Conservation (phyloP, 768 basidiomycete genomes). For the Pleurotus eryngii region DNA sequence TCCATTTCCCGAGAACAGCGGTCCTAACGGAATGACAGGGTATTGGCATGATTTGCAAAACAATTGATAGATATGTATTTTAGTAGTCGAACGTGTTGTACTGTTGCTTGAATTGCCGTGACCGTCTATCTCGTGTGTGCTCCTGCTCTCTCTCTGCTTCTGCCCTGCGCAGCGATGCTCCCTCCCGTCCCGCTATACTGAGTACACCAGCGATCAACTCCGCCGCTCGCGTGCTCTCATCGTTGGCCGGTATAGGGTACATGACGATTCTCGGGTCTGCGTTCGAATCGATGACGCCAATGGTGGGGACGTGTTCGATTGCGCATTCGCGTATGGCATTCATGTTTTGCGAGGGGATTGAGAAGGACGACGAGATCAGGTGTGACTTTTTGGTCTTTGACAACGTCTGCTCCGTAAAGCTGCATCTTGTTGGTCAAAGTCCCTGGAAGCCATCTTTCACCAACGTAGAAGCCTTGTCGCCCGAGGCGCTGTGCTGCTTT, state of each 20-base stretch:
- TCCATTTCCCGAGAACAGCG: not conserved
- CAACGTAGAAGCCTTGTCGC: slow-evolving; percentile 76
- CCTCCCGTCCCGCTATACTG: slow-evolving; percentile 82
- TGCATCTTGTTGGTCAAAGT: slow-evolving; percentile 84
- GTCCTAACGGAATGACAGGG: slow-evolving; percentile 33
- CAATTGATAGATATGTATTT: slow-evolving; percentile 17
- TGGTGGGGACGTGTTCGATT: slow-evolving; percentile 84
- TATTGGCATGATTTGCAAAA: slow-evolving; percentile 71
- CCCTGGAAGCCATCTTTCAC: slow-evolving; percentile 92
- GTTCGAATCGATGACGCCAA: slow-evolving; percentile 93
- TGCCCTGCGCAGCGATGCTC: slow-evolving; percentile 46
- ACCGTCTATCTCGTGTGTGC: slow-evolving; percentile 9
- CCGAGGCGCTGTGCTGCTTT: slow-evolving; percentile 81
- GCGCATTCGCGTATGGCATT: slow-evolving; percentile 92
- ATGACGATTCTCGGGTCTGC: slow-evolving; percentile 95
- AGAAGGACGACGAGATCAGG: slow-evolving; percentile 92
- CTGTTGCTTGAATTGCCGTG: slow-evolving; percentile 8
- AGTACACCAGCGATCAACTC: slow-evolving; percentile 89
- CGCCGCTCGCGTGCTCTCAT: slow-evolving; percentile 87
- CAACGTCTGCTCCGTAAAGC: slow-evolving; percentile 60
- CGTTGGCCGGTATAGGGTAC: slow-evolving; percentile 98
- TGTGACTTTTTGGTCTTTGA: slow-evolving; percentile 50
- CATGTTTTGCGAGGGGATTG: slow-evolving; percentile 83
- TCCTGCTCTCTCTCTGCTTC: slow-evolving; percentile 17
- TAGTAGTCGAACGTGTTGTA: slow-evolving; percentile 14